Percentiles rank a stretch among this genome's conserved stretches.
Evolutionary conservation across 2,329 filamentous ascomycete species (phyloP).

Genomic region (Diplodia sapinea): DNA sequence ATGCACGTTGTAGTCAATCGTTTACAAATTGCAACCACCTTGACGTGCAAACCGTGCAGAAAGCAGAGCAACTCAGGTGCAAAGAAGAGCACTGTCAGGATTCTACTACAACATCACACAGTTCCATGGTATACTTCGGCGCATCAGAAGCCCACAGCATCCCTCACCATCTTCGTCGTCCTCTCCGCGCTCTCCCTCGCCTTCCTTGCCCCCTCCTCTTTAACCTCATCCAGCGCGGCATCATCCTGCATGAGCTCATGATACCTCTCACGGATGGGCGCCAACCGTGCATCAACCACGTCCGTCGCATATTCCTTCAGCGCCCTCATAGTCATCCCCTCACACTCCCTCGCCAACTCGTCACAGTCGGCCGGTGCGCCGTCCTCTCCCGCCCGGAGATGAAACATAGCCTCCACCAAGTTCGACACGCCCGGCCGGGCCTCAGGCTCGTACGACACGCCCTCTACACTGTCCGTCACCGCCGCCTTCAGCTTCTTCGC

Average conservation of each 20-base stretch:
- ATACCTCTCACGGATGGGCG: constrained; percentile 64
- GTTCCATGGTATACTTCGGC: background rate
- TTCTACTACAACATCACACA: constrained; percentile 1
- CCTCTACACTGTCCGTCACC: constrained; percentile 73
- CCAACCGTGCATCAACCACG: constrained; percentile 60
- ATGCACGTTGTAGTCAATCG: background rate
- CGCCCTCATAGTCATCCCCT: constrained; percentile 56
- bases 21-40: background rate
- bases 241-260: constrained; percentile 56
- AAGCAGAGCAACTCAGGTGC: too few species aligned
- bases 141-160: constrained; percentile 25
- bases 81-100: background rate
- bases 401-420: constrained; percentile 77
- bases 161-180: constrained; percentile 49
- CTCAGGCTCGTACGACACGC: constrained; percentile 73
- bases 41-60: too few species aligned
- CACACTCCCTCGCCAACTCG: constrained; percentile 55
- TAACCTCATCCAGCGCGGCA: constrained; percentile 63
- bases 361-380: constrained; percentile 45
- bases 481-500: constrained; percentile 72
- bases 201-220: constrained; percentile 62
- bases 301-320: constrained; percentile 70
- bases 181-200: constrained; percentile 66
- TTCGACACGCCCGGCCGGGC: constrained; percentile 84
- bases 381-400: constrained; percentile 60